These are phyloP conservation scores for Boletus eberwhitei DNA, from an alignment of 768 basidiomycete genomes.

Conservation along the genomic window DNA sequence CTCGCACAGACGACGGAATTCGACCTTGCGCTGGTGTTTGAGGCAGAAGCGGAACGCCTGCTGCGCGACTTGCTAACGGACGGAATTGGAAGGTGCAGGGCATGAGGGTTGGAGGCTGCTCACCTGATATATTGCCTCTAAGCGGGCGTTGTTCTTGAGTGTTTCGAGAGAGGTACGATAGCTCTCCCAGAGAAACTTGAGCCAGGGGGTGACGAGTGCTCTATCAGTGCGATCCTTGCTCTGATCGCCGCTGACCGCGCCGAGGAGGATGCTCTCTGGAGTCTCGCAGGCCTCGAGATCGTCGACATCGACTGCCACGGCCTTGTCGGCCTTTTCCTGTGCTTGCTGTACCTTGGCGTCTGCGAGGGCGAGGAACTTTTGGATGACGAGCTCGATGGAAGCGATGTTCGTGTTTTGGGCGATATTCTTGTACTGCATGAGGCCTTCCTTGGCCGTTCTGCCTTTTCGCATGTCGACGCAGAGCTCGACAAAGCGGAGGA, in stretches of 20 bases:
- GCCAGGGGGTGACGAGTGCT: conserved; percentile 93
- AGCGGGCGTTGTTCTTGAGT: conserved; percentile 89
- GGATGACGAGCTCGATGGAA: conserved; percentile 90
- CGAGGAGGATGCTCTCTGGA: conserved; percentile 86
- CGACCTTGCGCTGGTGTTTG: conserved; percentile 89
- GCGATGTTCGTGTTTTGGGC: conserved; percentile 89
- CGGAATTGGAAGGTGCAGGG: neutral
- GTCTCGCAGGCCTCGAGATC: conserved; percentile 96
- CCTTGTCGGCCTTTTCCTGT: conserved; percentile 81
- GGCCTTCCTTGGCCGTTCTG: conserved; percentile 83
- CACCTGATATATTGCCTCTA: conserved; percentile 94
- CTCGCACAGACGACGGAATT: conserved; percentile 95
- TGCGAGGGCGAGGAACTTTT: conserved; percentile 75
- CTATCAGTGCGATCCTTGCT: conserved; percentile 93
- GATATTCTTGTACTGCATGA: conserved; percentile 98
- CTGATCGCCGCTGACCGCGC: conserved; percentile 86
- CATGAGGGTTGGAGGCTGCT: conserved; percentile 19
- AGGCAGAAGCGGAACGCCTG: conserved; percentile 98
- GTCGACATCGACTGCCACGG: conserved; percentile 78
- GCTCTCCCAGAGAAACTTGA: conserved; percentile 99
- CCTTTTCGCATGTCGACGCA: conserved; percentile 95
- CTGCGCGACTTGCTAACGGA: conserved; percentile 80
- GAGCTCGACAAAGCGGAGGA: conserved; percentile 92
- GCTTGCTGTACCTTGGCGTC: conserved; percentile 82
- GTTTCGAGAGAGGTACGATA: conserved; percentile 95